Conservation (phyloP, 805 yeast genomes). For the Pichia scutulata region DNA sequence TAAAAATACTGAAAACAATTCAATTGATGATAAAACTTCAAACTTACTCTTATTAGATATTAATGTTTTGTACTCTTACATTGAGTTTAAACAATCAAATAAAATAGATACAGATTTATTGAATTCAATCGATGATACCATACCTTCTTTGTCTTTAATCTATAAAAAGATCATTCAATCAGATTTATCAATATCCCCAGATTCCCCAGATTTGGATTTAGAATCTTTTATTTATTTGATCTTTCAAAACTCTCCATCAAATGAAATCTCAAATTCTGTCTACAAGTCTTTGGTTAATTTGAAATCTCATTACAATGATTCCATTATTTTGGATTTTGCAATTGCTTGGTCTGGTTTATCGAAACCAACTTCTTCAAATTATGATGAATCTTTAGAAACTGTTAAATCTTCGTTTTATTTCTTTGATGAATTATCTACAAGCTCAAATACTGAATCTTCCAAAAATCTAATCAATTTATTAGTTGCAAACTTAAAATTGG, state of each 20-base stretch:
- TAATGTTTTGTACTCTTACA: not conserved
- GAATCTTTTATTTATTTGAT: conserved; percentile 34
- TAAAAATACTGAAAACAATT: not conserved
- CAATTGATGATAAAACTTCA: conserved; percentile 5
- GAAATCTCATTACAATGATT: conserved; percentile 55
- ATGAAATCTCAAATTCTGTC: conserved; percentile 10
- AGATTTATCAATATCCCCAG: not conserved
- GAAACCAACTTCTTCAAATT: conserved; percentile 25
- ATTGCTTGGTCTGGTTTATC: conserved; percentile 56
- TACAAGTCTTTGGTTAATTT: conserved; percentile 24
- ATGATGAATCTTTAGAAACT: conserved; percentile 25
- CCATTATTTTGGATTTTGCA: conserved; percentile 65
- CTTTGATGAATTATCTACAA: conserved; percentile 74
- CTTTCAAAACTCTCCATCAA: conserved; percentile 36
- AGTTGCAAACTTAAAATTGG: conserved; percentile 69
- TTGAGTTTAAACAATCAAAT: conserved; percentile 3
- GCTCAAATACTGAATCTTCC: conserved; percentile 34
- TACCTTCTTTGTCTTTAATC: conserved; percentile 21
- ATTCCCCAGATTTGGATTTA: conserved; percentile 11
- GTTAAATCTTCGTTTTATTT: conserved; percentile 49
- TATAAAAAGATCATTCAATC: conserved; percentile 12
- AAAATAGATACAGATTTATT: not conserved
- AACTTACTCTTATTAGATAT: conserved; percentile 1
- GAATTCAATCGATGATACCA: conserved; percentile 15
- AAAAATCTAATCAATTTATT: conserved; percentile 56